Evolutionary conservation across 345 rosid species (phyloP), one percentile per base, ranked within the genome.

Genomic region (Pistacia vera): DNA sequence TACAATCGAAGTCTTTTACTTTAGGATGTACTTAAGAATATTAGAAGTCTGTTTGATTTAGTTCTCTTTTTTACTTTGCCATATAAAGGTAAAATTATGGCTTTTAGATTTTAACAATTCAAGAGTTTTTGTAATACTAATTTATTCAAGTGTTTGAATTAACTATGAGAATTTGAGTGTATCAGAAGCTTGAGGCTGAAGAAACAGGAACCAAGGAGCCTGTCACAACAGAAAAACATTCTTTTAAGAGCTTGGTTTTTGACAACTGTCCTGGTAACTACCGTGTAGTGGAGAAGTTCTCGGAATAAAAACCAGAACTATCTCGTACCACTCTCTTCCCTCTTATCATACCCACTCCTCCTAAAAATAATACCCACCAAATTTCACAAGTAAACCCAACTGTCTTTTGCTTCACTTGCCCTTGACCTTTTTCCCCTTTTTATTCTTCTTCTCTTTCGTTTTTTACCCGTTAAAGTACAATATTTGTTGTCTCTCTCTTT

Each of bases 321-420:
- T 75, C 76, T 73, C 56, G 20, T 57, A 22, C 54, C 79, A 59
- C 68, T 62, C 22, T 48, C 63, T 61, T 54, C 65, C n/a, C 44
- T 13, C 25, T 77, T 79, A 67, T 78, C 87, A 65, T 77, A 84
- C 89, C 87, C 85, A 83, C 88, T 82, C 77, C 82, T 72, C 84
- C 87, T 82, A 74, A 79, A 79, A 69, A 44, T 46, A 63, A 72
- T 77, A 36, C 79, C 81, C 79, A 79, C 82, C 68, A 77, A 51
- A 35, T 55, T 68, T 33, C 76, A 28, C 28, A 64, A 63, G 35
- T 22, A 36, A 64, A 62, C 80, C 52, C 82, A 57, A 74, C 73
- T 60, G 59, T 66, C 77, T 11, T 61, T 44, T 62, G 75, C 11
- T 72, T 75, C 77, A 65, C 75, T 72, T 77, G 66, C 75, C 57